phyloP scores from a whole-genome alignment of 495 filamentous ascomycete species.

The Ramalina peruviana region DNA sequence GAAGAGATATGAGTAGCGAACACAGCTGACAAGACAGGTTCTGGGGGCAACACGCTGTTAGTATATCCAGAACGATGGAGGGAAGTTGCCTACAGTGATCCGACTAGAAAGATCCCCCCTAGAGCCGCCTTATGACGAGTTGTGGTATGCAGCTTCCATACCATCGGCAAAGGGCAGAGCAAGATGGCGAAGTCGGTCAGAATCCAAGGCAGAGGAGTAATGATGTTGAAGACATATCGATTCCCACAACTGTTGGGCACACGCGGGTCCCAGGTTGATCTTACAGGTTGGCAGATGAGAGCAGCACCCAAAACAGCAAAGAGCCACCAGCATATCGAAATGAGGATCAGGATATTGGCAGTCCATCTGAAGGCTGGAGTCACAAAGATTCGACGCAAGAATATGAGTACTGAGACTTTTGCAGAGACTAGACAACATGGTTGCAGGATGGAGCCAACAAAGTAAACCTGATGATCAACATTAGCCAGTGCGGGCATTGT shows the following conservation, averaged over 20 bases:
- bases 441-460: background rate
- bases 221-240: background rate
- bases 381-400: slow-evolving; percentile 5
- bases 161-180: background rate
- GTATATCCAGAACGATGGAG: background rate
- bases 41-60: background rate
- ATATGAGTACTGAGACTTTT: background rate
- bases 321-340: background rate
- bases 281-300: slow-evolving; percentile 1
- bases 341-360: background rate
- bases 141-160: background rate
- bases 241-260: background rate
- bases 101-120: background rate
- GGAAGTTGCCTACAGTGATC: slow-evolving; percentile 1
- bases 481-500: background rate
- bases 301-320: background rate
- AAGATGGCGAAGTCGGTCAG: slow-evolving; percentile 5
- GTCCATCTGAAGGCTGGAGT: slow-evolving; percentile 1
- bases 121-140: background rate
- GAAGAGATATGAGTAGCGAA: background rate
- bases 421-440: background rate
- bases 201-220: background rate
- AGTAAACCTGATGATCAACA: background rate
- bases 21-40: slow-evolving; percentile 1
- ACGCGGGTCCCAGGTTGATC: background rate